phyloP scores from a whole-genome alignment of 1,284 basidiomycete genomes.

The Amanita bisporigera region DNA sequence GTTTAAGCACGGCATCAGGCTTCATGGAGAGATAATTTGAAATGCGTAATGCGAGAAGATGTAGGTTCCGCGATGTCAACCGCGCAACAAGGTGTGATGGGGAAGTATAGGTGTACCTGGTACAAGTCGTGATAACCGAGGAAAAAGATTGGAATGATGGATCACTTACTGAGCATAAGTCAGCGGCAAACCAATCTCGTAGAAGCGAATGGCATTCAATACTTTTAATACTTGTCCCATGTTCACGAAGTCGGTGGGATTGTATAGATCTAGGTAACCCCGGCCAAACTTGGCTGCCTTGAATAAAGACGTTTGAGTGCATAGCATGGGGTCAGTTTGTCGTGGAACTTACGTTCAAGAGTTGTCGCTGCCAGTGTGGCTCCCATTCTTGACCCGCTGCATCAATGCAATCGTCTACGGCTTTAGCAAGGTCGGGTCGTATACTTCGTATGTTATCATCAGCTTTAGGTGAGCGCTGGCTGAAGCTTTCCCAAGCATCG shows the following conservation, averaged over 20 bases:
- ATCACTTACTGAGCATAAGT: slow-evolving; percentile 83
- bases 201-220: slow-evolving; percentile 91
- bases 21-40: slow-evolving; percentile 84
- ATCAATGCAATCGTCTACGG: slow-evolving; percentile 93
- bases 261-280: slow-evolving; percentile 91
- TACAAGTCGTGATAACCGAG: not conserved
- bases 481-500: slow-evolving; percentile 92
- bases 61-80: slow-evolving; percentile 86
- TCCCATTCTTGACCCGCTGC: slow-evolving; percentile 96
- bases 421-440: slow-evolving; percentile 81
- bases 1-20: slow-evolving; percentile 88
- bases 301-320: slow-evolving; percentile 12
- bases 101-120: slow-evolving; percentile 78
- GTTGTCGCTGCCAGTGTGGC: slow-evolving; percentile 83
- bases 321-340: not conserved
- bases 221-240: slow-evolving; percentile 95
- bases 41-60: slow-evolving; percentile 92
- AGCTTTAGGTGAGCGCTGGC: slow-evolving; percentile 83
- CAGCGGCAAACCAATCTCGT: slow-evolving; percentile 92
- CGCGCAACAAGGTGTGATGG: slow-evolving; percentile 82
- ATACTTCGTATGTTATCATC: slow-evolving; percentile 94
- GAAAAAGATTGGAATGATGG: not conserved
- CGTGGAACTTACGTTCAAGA: slow-evolving; percentile 73
- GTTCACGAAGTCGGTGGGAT: slow-evolving; percentile 88
- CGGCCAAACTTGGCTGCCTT: slow-evolving; percentile 96